Evolutionary conservation across 768 basidiomycete genomes (phyloP).

Genomic region (Lentinula guzmanii): DNA sequence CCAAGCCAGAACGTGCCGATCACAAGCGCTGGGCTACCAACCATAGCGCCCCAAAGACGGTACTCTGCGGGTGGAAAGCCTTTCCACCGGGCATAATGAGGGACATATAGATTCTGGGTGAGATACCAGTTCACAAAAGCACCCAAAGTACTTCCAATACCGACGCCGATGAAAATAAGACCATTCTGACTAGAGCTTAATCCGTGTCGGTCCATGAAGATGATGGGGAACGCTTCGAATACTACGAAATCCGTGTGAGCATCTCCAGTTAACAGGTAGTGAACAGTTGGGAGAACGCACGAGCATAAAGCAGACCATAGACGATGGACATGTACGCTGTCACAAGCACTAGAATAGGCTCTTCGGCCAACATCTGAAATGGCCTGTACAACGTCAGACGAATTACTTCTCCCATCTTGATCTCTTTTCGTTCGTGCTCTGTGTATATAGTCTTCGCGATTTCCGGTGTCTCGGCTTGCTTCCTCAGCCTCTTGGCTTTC

Average conservation of each 20-base stretch:
- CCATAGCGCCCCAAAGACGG: slow-evolving; percentile 31
- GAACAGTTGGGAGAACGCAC: slow-evolving; percentile 27
- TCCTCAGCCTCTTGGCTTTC: neutral
- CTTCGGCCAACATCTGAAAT: slow-evolving; percentile 41
- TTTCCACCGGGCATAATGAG: slow-evolving; percentile 29
- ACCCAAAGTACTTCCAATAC: slow-evolving; percentile 27
- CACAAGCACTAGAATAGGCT: slow-evolving; percentile 44
- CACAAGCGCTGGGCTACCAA: slow-evolving; percentile 25
- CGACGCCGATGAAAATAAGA: slow-evolving; percentile 34
- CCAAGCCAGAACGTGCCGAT: slow-evolving; percentile 34
- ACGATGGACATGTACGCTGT: slow-evolving; percentile 43
- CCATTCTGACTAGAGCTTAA: slow-evolving; percentile 30
- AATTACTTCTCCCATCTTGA: slow-evolving; percentile 23
- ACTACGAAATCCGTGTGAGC: slow-evolving; percentile 13
- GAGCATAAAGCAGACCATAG: slow-evolving; percentile 45
- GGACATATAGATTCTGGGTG: slow-evolving; percentile 18
- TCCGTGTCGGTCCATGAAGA: slow-evolving; percentile 27
- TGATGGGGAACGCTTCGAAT: slow-evolving; percentile 31
- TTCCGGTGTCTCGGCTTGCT: neutral
- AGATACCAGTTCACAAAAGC: slow-evolving; percentile 22
- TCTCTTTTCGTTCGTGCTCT: slow-evolving; percentile 27
- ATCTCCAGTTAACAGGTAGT: slow-evolving; percentile 26
- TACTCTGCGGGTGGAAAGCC: slow-evolving; percentile 35
- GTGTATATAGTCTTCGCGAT: slow-evolving; percentile 13
- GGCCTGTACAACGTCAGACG: slow-evolving; percentile 36